Evolutionary conservation across 805 yeast species (phyloP).

Genomic region (Hyphopichia homilentoma): DNA sequence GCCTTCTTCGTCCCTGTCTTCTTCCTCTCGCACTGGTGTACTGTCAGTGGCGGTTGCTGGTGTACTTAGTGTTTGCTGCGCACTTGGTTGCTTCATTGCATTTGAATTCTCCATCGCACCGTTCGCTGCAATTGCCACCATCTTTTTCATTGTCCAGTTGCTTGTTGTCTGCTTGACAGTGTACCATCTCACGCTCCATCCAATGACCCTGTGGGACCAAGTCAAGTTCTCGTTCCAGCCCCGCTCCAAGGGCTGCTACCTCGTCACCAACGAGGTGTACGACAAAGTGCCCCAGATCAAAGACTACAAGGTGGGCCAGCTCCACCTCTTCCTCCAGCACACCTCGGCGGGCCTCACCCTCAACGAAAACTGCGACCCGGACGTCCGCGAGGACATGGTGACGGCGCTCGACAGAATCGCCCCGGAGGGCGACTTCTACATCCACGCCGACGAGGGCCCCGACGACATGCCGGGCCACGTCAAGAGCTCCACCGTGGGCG

Average conservation of each 20-base stretch:
- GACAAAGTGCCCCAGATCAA: constrained; percentile 55
- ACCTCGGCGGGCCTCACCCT: constrained; percentile 75
- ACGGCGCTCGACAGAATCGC: constrained; percentile 59
- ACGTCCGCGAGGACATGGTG: constrained; percentile 68
- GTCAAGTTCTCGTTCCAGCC: constrained; percentile 51
- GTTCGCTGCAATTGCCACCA: no score
- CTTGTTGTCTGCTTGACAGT: no score
- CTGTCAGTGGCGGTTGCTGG: no score
- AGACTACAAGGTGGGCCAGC: constrained; percentile 56
- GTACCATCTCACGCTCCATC: no score
- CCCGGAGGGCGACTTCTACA: constrained; percentile 59
- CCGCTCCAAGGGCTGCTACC: constrained; percentile 63
- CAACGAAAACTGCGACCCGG: constrained; percentile 79
- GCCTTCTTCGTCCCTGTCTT: no score
- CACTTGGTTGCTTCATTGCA: no score
- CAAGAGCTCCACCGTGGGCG: constrained; percentile 59
- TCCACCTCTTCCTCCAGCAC: constrained; percentile 70
- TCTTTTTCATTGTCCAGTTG: no score
- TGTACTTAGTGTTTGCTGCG: no score
- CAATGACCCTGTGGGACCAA: constrained; percentile 72
- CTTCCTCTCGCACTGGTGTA: no score
- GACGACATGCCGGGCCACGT: constrained; percentile 87
- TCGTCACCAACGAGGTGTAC: constrained; percentile 65
- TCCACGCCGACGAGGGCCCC: constrained; percentile 72
- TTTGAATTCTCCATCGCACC: no score